A percentile compares a stretch with the other conserved stretches of the same genome.
These are phyloP conservation scores for Corynespora cassiicola DNA, from an alignment of 2,329 filamentous ascomycete genomes.

Conservation along the genomic window DNA sequence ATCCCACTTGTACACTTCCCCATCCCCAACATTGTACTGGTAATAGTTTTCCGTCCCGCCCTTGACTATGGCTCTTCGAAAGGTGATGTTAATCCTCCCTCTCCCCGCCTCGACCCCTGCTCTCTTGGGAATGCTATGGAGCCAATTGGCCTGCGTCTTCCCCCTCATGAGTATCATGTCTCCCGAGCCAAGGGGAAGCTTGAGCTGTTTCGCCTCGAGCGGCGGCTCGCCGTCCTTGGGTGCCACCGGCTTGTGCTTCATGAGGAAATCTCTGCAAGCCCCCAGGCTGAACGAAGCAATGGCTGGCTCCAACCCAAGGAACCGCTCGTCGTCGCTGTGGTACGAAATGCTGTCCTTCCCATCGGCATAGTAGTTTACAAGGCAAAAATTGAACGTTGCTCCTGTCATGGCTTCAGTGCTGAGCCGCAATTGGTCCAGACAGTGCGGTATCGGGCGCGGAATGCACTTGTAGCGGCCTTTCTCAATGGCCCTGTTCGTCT, in stretches of 20 bases:
- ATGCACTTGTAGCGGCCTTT: conserved; percentile 62
- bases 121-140: conserved; percentile 80
- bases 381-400: conserved; percentile 77
- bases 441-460: conserved; percentile 74
- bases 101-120: conserved; percentile 67
- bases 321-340: conserved; percentile 81
- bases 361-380: conserved; percentile 84
- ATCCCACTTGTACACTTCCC: conserved; percentile 74
- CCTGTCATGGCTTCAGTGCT: conserved; percentile 71
- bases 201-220: conserved; percentile 52
- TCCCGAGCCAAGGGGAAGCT: conserved; percentile 66
- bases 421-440: conserved; percentile 68
- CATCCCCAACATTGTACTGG: conserved; percentile 78
- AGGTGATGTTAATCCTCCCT: conserved; percentile 77
- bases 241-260: conserved; percentile 75
- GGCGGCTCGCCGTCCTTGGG: conserved; percentile 37
- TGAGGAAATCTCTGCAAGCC: conserved; percentile 74
- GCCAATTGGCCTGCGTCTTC: conserved; percentile 73
- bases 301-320: conserved; percentile 71
- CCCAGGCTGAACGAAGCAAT: conserved; percentile 80
- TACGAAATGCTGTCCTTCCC: conserved; percentile 80
- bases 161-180: conserved; percentile 84
- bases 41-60: conserved; percentile 84
- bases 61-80: conserved; percentile 72
- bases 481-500: conserved; percentile 49